Evolutionary conservation across 495 filamentous ascomycete species (phyloP).

Genomic region (Tricharina praecox): DNA sequence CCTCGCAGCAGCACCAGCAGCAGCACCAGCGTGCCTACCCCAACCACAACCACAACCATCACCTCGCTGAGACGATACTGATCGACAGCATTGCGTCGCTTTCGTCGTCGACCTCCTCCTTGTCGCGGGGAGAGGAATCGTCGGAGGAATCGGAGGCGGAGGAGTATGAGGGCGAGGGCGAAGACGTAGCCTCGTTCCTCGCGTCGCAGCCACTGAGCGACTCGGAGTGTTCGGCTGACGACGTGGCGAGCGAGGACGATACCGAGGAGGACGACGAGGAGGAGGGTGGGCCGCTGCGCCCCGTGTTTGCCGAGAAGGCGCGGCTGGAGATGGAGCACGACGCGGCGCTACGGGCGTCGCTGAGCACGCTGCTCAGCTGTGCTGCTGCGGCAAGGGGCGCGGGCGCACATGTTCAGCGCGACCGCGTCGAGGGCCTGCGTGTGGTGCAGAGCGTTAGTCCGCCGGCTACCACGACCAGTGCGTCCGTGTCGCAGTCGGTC

Average conservation of each 20-base stretch:
- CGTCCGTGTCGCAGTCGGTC: too few species aligned
- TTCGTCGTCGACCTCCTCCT: conserved; percentile 31
- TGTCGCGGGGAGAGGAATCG: conserved; percentile 21
- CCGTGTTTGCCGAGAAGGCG: conserved; percentile 8
- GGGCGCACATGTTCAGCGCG: too few species aligned
- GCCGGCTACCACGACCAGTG: background rate
- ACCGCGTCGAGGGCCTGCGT: conserved; percentile 18
- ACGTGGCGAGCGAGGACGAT: conserved; percentile 20
- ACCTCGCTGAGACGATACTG: background rate
- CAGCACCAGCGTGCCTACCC: too few species aligned
- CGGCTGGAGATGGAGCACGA: conserved; percentile 48
- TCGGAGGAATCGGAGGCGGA: conserved; percentile 4
- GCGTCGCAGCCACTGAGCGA: conserved; percentile 17
- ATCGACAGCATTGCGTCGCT: conserved; percentile 34
- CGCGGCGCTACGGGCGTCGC: conserved; percentile 73
- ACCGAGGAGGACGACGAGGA: conserved; percentile 1
- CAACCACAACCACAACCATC: too few species aligned
- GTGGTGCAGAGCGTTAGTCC: conserved; percentile 13
- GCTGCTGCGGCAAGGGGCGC: conserved; percentile 65
- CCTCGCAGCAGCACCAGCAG: too few species aligned
- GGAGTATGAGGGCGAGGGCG: conserved; percentile 15
- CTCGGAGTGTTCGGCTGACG: conserved; percentile 12
- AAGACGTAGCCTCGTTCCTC: conserved; percentile 20
- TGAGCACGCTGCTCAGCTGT: conserved; percentile 87
- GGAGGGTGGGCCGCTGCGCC: too few species aligned